Evolutionary conservation across 441 rosid species (phyloP).

Genomic region (Populus hybrid): DNA sequence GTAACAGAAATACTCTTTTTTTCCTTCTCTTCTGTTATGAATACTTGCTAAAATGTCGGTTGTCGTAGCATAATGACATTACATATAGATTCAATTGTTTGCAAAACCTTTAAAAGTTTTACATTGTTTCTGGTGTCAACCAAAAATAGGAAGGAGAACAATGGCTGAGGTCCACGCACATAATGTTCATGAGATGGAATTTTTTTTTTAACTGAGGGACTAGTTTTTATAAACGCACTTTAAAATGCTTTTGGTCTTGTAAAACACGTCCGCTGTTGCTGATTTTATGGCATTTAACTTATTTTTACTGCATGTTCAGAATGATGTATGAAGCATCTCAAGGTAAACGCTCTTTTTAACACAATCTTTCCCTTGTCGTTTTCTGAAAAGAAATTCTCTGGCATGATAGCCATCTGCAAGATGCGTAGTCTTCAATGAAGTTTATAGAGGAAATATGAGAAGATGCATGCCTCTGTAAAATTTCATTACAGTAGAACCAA

Average conservation of each 20-base stretch:
- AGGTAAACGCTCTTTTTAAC: too few species aligned
- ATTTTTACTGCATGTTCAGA: not conserved
- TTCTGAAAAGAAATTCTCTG: too few species aligned
- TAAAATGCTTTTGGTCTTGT: not conserved
- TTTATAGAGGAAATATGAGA: too few species aligned
- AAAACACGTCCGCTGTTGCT: not conserved
- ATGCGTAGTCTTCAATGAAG: too few species aligned
- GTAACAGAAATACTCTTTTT: not conserved
- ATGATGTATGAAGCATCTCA: too few species aligned
- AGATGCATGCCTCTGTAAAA: too few species aligned
- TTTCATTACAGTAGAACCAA: too few species aligned
- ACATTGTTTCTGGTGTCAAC: not conserved
- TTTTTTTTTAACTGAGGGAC: not conserved
- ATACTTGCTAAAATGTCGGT: not conserved
- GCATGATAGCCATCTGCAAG: too few species aligned
- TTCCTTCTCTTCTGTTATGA: not conserved
- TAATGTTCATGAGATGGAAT: not conserved
- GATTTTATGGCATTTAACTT: not conserved
- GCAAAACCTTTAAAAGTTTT: not conserved
- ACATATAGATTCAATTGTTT: not conserved
- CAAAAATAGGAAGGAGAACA: not conserved
- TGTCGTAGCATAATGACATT: not conserved
- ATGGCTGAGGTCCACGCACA: not conserved
- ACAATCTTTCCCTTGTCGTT: too few species aligned
- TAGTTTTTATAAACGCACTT: not conserved